Evolutionary conservation across 2,329 filamentous ascomycete genomes (phyloP), one percentile per base, ranked within the genome.

Genomic region (Fusarium sp.): DNA sequence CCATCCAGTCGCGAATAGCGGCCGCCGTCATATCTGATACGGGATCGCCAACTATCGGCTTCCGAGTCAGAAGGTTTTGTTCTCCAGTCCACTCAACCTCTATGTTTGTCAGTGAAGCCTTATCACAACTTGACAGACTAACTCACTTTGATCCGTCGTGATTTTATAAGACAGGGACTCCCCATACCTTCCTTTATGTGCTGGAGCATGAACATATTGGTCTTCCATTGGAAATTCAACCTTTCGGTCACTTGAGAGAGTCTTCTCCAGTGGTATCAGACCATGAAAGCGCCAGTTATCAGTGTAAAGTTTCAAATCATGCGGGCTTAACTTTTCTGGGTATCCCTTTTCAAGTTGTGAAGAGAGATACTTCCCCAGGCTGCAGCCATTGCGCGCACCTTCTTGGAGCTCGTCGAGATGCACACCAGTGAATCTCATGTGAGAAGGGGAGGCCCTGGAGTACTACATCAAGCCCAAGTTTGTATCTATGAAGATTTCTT

Each of bases 101-200:
- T 49, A 21, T 11, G 14, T 12, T 8, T 2, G 10, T 49, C 3
- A 49, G 29, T n/a, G 5, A 7, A 12, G 5, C 0, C 3, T 4
- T 18, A 10, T 4, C 7, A n/a, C 4, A 15, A 11, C 9, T n/a
- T 1, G 4, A 4, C 5, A 23, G 4, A 23, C 27, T 11, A 8
- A 8, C 10, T 23, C n/a, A 23, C 46, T 4, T 5, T 49, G 10
- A 23, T 49, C 21, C 1, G 29, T 49, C 2, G 46, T 49, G 18
- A 49, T 8, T 1, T 4, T 9, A 0, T 49, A 49, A 3, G 21
- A 9, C 2, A 19, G 21, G 10, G 23, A 33, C 10, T 23, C n/a
- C 5, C 0, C 12, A 49, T 16, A 3, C 27, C 18, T 23, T 49
- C 15, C 46, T 18, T 23, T 8, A 10, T 49, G n/a, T 19, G 15